phyloP scores from a whole-genome alignment of 169 alveolate genomes.

The Plasmodium adleri region DNA sequence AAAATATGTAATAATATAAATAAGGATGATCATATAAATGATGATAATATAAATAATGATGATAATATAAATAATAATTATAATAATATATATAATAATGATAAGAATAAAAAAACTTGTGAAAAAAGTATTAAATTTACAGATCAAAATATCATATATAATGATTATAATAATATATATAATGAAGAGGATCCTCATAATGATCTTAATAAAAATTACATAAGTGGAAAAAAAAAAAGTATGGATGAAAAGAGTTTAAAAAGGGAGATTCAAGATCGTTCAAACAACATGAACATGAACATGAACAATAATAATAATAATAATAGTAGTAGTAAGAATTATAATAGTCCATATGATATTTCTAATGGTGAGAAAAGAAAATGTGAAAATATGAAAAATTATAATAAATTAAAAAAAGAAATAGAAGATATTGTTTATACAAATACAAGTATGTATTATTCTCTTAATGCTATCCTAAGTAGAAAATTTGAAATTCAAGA shows the following conservation, averaged over 20 bases:
- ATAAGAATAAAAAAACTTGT: no score
- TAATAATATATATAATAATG: not conserved
- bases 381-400: conserved; percentile 38
- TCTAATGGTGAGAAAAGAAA: conserved; percentile 6
- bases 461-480: conserved; percentile 57
- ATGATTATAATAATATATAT: no score
- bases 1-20: no score
- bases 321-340: not conserved
- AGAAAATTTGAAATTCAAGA: conserved; percentile 70
- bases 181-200: no score
- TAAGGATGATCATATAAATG: not conserved
- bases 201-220: no score
- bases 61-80: not conserved
- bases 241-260: not conserved
- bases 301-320: not conserved
- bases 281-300: not conserved
- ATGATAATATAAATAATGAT: not conserved
- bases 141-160: no score
- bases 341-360: not conserved
- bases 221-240: not conserved
- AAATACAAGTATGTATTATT: conserved; percentile 73
- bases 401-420: conserved; percentile 64
- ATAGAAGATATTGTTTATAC: conserved; percentile 71
- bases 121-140: no score
- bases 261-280: no score